phyloP scores from a whole-genome alignment of 345 rosid species.

The Conringia planisiliqua region DNA sequence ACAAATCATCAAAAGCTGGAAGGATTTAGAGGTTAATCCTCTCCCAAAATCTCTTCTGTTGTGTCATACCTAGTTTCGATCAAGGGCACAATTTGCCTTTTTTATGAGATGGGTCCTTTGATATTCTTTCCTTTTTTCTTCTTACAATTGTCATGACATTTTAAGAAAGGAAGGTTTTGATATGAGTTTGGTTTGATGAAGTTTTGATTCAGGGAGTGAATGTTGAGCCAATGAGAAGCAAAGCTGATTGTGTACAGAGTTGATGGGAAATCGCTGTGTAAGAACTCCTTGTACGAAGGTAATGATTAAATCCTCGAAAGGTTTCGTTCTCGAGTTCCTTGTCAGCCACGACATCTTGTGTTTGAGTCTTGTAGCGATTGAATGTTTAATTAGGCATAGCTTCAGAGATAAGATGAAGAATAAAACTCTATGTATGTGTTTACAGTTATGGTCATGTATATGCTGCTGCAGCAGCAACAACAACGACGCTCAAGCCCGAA shows the following conservation, averaged over 20 bases:
- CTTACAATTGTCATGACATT: neutral
- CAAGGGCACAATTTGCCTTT: neutral
- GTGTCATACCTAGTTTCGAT: neutral
- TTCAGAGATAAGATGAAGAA: neutral
- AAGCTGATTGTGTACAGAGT: conserved; percentile 10
- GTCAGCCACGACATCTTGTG: neutral
- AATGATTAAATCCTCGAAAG: neutral
- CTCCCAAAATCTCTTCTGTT: neutral
- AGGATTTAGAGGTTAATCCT: conserved; percentile 9
- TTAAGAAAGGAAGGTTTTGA: conserved; percentile 4
- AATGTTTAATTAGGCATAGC: conserved; percentile 5
- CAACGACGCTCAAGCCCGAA: conserved; percentile 27
- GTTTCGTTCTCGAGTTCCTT: neutral
- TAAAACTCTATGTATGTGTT: neutral
- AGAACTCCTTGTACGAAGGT: conserved; percentile 28
- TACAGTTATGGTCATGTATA: conserved; percentile 32
- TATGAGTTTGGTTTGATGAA: neutral
- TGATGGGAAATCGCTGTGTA: conserved; percentile 28
- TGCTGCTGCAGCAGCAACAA: conserved; percentile 20
- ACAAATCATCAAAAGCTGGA: neutral
- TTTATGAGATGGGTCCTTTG: neutral
- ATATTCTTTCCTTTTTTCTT: neutral
- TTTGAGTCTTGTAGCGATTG: neutral
- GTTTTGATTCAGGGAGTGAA: conserved; percentile 1
- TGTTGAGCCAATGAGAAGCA: conserved; percentile 11